A percentile compares a stretch with the other conserved stretches of the same genome.
These are phyloP conservation scores for Rosa hybrid DNA, from an alignment of 331 rosid species.

Conservation along the genomic window DNA sequence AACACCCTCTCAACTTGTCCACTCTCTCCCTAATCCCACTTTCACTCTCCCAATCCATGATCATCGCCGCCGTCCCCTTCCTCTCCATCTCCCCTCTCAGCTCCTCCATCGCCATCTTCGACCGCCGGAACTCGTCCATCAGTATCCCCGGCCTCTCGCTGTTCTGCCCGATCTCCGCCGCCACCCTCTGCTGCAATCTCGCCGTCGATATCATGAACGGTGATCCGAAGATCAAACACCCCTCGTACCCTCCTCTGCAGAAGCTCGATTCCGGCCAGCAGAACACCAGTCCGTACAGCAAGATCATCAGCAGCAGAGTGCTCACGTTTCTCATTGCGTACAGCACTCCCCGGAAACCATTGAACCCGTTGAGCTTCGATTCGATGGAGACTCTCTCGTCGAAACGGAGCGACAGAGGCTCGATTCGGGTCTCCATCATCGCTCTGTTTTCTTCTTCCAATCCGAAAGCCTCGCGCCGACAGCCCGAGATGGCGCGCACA, in stretches of 20 bases:
- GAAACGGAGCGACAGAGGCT: constrained; percentile 67
- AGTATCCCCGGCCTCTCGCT: constrained; percentile 72
- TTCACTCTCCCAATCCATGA: constrained; percentile 66
- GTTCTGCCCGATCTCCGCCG: constrained; percentile 67
- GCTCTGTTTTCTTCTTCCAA: constrained; percentile 94
- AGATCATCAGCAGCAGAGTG: constrained; percentile 71
- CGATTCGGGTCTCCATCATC: constrained; percentile 82
- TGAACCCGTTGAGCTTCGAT: constrained; percentile 92
- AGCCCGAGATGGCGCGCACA: constrained; percentile 75
- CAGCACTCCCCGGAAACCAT: constrained; percentile 89
- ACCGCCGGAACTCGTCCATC: constrained; percentile 72
- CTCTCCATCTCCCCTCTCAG: constrained; percentile 75
- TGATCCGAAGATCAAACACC: constrained; percentile 79
- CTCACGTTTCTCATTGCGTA: constrained; percentile 99
- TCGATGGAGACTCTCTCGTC: constrained; percentile 82
- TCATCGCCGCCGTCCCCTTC: constrained; percentile 28
- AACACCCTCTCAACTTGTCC: constrained; percentile 73
- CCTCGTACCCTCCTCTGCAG: constrained; percentile 60
- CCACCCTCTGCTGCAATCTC: constrained; percentile 85
- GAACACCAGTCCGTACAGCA: constrained; percentile 71
- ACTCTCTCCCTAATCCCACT: constrained; percentile 72
- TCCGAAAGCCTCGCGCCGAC: constrained; percentile 87
- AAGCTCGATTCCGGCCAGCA: constrained; percentile 81
- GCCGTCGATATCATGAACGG: constrained; percentile 87
- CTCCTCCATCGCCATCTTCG: constrained; percentile 86